phyloP scores from a whole-genome alignment of 2,329 filamentous ascomycete genomes.

The Calonectria multiphialidica region DNA sequence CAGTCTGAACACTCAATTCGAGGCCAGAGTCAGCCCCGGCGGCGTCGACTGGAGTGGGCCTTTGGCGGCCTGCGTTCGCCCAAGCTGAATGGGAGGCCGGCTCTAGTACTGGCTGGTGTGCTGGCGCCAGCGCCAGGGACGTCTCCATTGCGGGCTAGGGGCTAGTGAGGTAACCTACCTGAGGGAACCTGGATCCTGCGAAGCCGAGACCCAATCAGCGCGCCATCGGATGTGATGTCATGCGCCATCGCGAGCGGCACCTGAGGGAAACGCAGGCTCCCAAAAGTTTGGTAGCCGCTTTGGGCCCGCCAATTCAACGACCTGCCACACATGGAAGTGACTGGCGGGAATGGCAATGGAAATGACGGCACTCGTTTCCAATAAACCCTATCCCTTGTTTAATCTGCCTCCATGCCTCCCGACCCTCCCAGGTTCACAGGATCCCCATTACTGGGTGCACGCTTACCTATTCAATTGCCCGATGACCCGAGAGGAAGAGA shows the following conservation, averaged over 20 bases:
- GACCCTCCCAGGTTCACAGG: slow-evolving; percentile 1
- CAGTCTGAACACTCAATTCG: slow-evolving; percentile 1
- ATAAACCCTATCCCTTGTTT: slow-evolving; percentile 8
- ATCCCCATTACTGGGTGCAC: slow-evolving; percentile 1
- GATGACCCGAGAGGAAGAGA: background rate
- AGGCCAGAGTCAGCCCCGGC: slow-evolving; percentile 24
- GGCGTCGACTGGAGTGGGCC: slow-evolving; percentile 14
- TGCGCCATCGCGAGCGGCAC: slow-evolving; percentile 19
- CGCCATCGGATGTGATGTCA: slow-evolving; percentile 25
- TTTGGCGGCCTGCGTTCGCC: background rate
- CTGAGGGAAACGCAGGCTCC: slow-evolving; percentile 6
- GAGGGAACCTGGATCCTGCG: slow-evolving; percentile 4
- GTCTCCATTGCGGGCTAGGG: slow-evolving; percentile 6
- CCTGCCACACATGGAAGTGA: slow-evolving; percentile 13
- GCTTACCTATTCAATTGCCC: background rate
- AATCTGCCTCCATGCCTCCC: slow-evolving; percentile 4
- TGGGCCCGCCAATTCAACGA: slow-evolving; percentile 20
- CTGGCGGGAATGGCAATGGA: slow-evolving; percentile 17
- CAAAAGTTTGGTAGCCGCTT: slow-evolving; percentile 22
- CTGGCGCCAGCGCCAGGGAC: slow-evolving; percentile 19
- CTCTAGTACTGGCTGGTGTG: background rate
- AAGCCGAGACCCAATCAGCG: slow-evolving; percentile 21
- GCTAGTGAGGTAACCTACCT: slow-evolving; percentile 17
- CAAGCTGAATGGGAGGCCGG: slow-evolving; percentile 16
- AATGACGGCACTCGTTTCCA: slow-evolving; percentile 16